Conservation (phyloP, 1,284 basidiomycete genomes). For the Pseudozyma tsukubaensis region DNA sequence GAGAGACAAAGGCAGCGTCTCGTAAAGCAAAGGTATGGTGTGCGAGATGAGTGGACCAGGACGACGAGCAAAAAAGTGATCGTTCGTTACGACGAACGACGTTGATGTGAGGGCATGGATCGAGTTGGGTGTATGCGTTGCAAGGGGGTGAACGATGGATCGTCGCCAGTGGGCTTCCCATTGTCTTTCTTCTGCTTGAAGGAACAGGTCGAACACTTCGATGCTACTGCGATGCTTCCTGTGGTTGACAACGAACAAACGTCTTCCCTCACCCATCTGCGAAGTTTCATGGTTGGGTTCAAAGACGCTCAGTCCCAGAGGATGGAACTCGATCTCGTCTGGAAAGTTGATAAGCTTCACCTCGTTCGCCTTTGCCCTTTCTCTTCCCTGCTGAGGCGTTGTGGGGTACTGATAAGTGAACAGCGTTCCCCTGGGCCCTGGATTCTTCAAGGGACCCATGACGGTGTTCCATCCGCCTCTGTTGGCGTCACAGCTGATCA, state of each 20-base stretch:
- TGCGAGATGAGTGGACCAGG: slow-evolving; percentile 31
- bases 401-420: slow-evolving; percentile 28
- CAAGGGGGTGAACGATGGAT: slow-evolving; percentile 26
- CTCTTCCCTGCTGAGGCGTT: background rate
- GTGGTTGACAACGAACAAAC: slow-evolving; percentile 42
- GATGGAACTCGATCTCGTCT: slow-evolving; percentile 24
- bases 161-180: slow-evolving; percentile 27
- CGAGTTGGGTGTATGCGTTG: slow-evolving; percentile 73
- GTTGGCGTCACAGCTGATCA: slow-evolving; percentile 43
- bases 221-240: slow-evolving; percentile 4
- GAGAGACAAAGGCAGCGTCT: background rate
- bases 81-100: slow-evolving; percentile 78
- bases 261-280: background rate
- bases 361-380: background rate
- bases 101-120: slow-evolving; percentile 75
- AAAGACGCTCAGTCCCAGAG: slow-evolving; percentile 30
- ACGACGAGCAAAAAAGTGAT: slow-evolving; percentile 77
- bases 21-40: slow-evolving; percentile 5
- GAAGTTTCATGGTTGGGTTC: background rate
- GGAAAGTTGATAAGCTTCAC: slow-evolving; percentile 29
- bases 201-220: slow-evolving; percentile 32
- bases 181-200: background rate
- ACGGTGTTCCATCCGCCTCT: slow-evolving; percentile 47
- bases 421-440: slow-evolving; percentile 19
- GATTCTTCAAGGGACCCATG: slow-evolving; percentile 33